Evolutionary conservation across 768 basidiomycete species (phyloP).

Genomic region (Cubamyces lactineus): DNA sequence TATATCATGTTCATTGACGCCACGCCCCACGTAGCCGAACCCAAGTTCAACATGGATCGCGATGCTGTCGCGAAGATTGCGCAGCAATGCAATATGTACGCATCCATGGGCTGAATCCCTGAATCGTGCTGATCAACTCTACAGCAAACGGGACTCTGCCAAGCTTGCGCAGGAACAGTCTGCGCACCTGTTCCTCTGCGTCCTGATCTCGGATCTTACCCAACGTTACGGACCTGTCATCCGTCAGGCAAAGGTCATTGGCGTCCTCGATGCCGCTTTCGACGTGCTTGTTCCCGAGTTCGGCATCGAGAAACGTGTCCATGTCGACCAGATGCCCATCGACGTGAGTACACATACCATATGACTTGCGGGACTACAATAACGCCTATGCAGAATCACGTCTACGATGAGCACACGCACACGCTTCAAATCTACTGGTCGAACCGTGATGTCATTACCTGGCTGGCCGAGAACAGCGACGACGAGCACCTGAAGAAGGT

Average conservation of each 20-base stretch:
- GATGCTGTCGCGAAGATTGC: constrained; percentile 98
- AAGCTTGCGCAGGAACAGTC: constrained; percentile 95
- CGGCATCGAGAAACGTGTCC: constrained; percentile 98
- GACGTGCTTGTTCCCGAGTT: constrained; percentile 97
- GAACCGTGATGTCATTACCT: constrained; percentile 88
- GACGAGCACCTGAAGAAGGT: constrained; percentile 96
- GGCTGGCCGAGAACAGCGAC: constrained; percentile 94
- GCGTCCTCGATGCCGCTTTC: constrained; percentile 96
- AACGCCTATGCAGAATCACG: constrained; percentile 69
- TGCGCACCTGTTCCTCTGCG: constrained; percentile 91
- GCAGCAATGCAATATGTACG: constrained; percentile 96
- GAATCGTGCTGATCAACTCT: constrained; percentile 11
- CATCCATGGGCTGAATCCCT: constrained; percentile 22
- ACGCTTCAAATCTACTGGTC: constrained; percentile 97
- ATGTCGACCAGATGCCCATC: constrained; percentile 98
- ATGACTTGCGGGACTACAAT: background rate
- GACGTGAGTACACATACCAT: constrained; percentile 68
- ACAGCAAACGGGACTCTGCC: constrained; percentile 89
- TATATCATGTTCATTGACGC: constrained; percentile 13
- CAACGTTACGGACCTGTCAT: constrained; percentile 94
- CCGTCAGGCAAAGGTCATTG: constrained; percentile 92
- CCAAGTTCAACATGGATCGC: constrained; percentile 96
- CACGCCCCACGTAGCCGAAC: constrained; percentile 52
- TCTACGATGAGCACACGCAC: constrained; percentile 94
- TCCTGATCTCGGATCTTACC: constrained; percentile 92